phyloP scores from a whole-genome alignment of 441 rosid species.

The Gossypium lobatum region DNA sequence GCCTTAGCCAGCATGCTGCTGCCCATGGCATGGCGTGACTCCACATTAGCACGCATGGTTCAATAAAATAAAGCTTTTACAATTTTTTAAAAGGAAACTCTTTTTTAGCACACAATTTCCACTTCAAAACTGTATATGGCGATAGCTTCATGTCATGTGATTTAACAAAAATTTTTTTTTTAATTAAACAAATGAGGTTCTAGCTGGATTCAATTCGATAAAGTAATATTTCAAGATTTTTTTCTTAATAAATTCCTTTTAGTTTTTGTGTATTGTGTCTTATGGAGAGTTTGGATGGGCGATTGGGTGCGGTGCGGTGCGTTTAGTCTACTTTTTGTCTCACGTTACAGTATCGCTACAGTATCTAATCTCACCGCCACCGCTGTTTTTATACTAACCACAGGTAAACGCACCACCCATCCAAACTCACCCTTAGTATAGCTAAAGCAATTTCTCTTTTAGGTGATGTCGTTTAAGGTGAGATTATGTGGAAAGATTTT shows the following conservation, averaged over 20 bases:
- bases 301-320: no score
- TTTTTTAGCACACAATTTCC: background rate
- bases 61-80: background rate
- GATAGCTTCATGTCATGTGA: background rate
- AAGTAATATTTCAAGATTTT: background rate
- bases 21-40: background rate
- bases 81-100: background rate
- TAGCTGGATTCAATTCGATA: background rate
- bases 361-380: no score
- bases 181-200: background rate
- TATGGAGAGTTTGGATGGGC: no score
- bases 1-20: slow-evolving; percentile 19
- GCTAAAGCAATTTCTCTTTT: background rate
- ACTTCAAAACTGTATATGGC: background rate
- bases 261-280: background rate
- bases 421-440: background rate
- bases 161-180: background rate
- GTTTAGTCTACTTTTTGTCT: no score
- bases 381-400: no score
- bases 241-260: background rate
- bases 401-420: no score
- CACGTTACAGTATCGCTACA: no score
- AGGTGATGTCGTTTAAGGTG: background rate
- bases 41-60: slow-evolving; percentile 10
- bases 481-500: background rate